A percentile compares a stretch with the other conserved stretches of the same genome.
Evolutionary conservation across 371 early-diverging fungal genomes (phyloP).

Genomic region (Mortierella sp.): DNA sequence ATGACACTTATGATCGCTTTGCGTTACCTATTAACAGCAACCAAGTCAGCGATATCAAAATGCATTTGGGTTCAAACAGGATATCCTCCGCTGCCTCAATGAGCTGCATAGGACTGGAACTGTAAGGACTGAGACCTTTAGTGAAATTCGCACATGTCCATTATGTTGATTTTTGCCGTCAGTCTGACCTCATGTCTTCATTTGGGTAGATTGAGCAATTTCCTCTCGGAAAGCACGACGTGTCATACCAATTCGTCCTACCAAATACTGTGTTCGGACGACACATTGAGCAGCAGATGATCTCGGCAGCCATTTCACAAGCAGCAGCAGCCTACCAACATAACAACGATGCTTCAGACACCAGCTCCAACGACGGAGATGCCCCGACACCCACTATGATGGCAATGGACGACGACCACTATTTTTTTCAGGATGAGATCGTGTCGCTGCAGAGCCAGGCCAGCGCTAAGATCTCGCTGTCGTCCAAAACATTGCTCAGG

Average conservation of each 20-base stretch:
- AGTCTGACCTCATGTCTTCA: background rate
- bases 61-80: slow-evolving; percentile 72
- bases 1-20: background rate
- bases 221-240: slow-evolving; percentile 65
- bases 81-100: slow-evolving; percentile 66
- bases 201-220: slow-evolving; percentile 58
- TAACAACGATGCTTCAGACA: slow-evolving; percentile 21
- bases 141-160: no score
- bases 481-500: slow-evolving; percentile 30
- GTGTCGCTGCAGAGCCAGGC: slow-evolving; percentile 39
- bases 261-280: slow-evolving; percentile 70
- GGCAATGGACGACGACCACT: slow-evolving; percentile 33
- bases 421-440: slow-evolving; percentile 54
- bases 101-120: slow-evolving; percentile 50
- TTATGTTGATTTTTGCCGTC: background rate
- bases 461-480: slow-evolving; percentile 36
- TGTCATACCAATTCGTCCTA: slow-evolving; percentile 67
- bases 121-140: slow-evolving; percentile 12
- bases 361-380: slow-evolving; percentile 13
- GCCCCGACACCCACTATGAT: background rate
- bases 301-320: slow-evolving; percentile 48
- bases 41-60: slow-evolving; percentile 74
- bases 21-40: slow-evolving; percentile 55
- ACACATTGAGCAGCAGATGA: slow-evolving; percentile 42
- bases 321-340: slow-evolving; percentile 45